Conservation (phyloP, 805 yeast genomes). For the Yarrowia porcina region DNA sequence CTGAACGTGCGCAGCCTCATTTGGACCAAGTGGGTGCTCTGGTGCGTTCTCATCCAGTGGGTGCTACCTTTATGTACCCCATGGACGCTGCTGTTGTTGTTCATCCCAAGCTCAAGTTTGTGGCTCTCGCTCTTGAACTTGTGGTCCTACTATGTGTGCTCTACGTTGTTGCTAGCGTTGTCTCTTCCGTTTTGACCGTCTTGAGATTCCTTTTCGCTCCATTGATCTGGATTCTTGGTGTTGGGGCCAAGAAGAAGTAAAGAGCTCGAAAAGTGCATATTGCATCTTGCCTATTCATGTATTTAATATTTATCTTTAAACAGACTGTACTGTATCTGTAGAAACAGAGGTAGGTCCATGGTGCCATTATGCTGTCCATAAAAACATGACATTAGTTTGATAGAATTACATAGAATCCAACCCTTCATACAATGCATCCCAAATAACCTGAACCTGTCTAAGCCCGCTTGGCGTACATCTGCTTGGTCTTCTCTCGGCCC, state of each 20-base stretch:
- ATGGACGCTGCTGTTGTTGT: not conserved
- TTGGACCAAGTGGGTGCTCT: not conserved
- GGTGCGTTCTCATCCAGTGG: not conserved
- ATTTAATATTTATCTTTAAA: not conserved
- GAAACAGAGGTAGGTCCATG: too few relatives aligned
- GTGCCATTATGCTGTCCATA: not conserved
- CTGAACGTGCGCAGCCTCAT: not conserved
- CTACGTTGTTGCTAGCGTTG: slow-evolving; percentile 6
- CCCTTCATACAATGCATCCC: not conserved
- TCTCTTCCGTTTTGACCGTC: not conserved
- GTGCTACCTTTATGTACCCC: slow-evolving; percentile 6
- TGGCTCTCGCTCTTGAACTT: not conserved
- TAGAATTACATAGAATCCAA: not conserved
- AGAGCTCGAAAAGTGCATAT: too few relatives aligned
- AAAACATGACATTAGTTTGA: not conserved
- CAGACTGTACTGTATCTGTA: too few relatives aligned
- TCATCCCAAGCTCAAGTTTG: not conserved
- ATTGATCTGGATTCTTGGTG: slow-evolving; percentile 4
- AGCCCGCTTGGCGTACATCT: slow-evolving; percentile 12
- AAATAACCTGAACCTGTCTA: not conserved
- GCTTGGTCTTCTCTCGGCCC: slow-evolving; percentile 23
- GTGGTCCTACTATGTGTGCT: not conserved
- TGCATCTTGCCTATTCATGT: not conserved
- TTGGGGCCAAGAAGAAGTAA: slow-evolving; percentile 12
- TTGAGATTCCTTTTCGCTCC: slow-evolving; percentile 2